Percentiles rank a stretch among this genome's conserved stretches.
Conservation (phyloP, 2,329 filamentous ascomycete species). For the Daldinia sp. region DNA sequence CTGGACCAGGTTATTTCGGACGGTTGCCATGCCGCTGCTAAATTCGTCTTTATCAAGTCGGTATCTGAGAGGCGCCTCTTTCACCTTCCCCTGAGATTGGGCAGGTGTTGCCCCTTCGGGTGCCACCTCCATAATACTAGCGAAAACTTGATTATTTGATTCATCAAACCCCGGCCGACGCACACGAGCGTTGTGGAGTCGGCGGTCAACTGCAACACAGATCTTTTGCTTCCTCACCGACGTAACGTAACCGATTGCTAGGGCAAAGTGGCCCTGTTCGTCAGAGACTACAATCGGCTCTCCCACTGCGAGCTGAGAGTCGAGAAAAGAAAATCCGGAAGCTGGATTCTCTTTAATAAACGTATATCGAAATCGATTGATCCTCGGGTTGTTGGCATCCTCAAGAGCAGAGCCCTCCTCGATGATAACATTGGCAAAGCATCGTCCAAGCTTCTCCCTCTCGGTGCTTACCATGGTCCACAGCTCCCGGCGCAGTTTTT, state of each 20-base stretch:
- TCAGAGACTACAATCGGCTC: conserved; percentile 98
- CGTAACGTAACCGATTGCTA: conserved; percentile 90
- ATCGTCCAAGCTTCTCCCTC: conserved; percentile 86
- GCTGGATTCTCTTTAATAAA: conserved; percentile 74
- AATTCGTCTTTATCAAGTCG: conserved; percentile 98
- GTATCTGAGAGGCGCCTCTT: conserved; percentile 70
- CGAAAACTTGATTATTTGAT: conserved; percentile 81
- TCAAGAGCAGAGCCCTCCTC: conserved; percentile 78
- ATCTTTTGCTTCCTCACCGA: conserved; percentile 78
- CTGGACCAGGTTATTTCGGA: conserved; percentile 91
- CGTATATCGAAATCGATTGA: conserved; percentile 89
- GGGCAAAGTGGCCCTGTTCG: conserved; percentile 91
- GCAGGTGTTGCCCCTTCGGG: conserved; percentile 62
- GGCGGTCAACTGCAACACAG: conserved; percentile 87
- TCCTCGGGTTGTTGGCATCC: conserved; percentile 75
- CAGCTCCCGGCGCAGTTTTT: conserved; percentile 86
- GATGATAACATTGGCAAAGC: conserved; percentile 87
- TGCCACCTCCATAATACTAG: conserved; percentile 87
- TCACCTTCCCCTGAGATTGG: conserved; percentile 60
- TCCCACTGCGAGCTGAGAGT: conserved; percentile 85
- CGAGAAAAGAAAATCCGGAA: conserved; percentile 80
- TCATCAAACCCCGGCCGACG: conserved; percentile 79
- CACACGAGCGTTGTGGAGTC: conserved; percentile 85
- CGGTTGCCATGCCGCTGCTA: conserved; percentile 94
- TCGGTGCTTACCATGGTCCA: conserved; percentile 96